Evolutionary conservation across 306 rosid species (phyloP).

Genomic region (Trifolium fragiferum): DNA sequence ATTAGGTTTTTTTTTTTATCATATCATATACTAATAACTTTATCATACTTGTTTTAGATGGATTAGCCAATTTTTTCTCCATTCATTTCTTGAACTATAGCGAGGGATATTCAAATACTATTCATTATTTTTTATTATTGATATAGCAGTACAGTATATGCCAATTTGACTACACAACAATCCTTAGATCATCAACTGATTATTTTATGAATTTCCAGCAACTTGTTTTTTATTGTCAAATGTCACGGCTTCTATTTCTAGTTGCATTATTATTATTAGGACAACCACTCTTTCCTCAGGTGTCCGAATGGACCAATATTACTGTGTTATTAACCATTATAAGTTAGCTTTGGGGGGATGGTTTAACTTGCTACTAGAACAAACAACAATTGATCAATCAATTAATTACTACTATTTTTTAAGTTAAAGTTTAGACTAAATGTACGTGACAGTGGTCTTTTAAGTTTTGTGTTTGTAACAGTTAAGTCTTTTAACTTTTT

Average conservation of each 20-base stretch:
- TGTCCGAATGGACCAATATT: conserved; percentile 19
- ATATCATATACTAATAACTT: background rate
- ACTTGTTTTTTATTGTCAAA: conserved; percentile 45
- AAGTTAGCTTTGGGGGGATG: too few relatives aligned
- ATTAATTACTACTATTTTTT: too few relatives aligned
- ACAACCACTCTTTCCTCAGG: conserved; percentile 12
- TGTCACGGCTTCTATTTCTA: conserved; percentile 34
- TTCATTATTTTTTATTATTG: background rate
- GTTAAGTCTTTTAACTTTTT: too few relatives aligned
- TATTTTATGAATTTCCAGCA: conserved; percentile 35
- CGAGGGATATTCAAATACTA: too few relatives aligned
- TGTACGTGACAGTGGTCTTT: too few relatives aligned
- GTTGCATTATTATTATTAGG: conserved; percentile 31
- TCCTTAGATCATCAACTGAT: conserved; percentile 24
- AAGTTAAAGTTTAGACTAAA: too few relatives aligned
- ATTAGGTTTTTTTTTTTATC: background rate
- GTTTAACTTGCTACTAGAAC: too few relatives aligned
- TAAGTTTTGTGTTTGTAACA: too few relatives aligned
- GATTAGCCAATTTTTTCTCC: background rate
- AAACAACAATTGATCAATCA: too few relatives aligned
- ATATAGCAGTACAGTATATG: background rate
- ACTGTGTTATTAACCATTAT: background rate
- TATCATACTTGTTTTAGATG: background rate
- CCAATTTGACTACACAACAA: conserved; percentile 12
- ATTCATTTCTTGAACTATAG: too few relatives aligned